phyloP scores from a whole-genome alignment of 2,329 filamentous ascomycete genomes.

The Exophiala aquamarina region DNA sequence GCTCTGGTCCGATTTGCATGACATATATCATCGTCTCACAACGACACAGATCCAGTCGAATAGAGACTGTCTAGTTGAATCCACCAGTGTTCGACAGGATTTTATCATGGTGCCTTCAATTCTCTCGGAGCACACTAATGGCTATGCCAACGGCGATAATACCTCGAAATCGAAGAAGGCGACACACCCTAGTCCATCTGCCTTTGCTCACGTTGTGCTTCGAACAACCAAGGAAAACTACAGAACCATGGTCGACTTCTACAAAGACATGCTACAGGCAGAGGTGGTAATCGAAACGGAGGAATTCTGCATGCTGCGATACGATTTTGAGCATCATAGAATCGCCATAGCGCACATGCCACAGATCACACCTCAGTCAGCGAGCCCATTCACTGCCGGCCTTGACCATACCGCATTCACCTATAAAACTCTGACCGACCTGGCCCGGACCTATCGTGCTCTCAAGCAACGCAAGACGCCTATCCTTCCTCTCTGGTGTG shows the following conservation, averaged over 20 bases:
- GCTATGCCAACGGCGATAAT: background rate
- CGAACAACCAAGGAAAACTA: slow-evolving; percentile 11
- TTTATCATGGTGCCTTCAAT: background rate
- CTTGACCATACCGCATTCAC: slow-evolving; percentile 47
- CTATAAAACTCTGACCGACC: slow-evolving; percentile 37
- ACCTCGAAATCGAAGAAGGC: no score
- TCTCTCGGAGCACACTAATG: background rate
- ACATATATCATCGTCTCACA: no score
- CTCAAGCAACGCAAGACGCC: slow-evolving; percentile 6
- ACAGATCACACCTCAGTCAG: slow-evolving; percentile 25
- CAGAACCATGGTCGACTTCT: slow-evolving; percentile 10
- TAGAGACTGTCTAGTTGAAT: no score
- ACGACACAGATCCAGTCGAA: no score
- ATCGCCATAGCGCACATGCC: slow-evolving; percentile 39
- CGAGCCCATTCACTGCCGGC: slow-evolving; percentile 29
- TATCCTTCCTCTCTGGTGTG: slow-evolving; percentile 40
- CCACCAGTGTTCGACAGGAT: background rate
- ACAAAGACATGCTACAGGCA: slow-evolving; percentile 7
- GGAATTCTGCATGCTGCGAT: slow-evolving; percentile 7
- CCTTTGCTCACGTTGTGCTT: slow-evolving; percentile 17
- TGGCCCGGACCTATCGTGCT: slow-evolving; percentile 39
- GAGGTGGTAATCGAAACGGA: slow-evolving; percentile 1
- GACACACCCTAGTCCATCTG: slow-evolving; percentile 2
- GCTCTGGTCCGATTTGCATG: no score
- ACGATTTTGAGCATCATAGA: slow-evolving; percentile 37